Percentiles rank a stretch among this genome's conserved stretches.
Evolutionary conservation across 768 basidiomycete species (phyloP).

Genomic region (Pisolithus marmoratus): DNA sequence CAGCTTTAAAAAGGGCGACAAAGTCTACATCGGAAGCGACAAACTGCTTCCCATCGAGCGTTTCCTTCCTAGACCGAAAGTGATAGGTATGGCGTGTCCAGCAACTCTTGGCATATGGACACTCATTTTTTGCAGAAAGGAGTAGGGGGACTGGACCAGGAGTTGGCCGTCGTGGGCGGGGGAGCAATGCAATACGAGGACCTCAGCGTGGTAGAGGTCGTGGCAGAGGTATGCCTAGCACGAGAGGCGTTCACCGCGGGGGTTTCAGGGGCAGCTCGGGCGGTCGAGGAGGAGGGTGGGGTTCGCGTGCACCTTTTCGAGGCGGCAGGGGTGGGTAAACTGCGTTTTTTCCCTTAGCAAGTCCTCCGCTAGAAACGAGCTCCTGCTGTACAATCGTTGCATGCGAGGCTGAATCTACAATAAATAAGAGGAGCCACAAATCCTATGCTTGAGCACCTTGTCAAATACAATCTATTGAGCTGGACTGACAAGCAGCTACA

Average conservation of each 20-base stretch:
- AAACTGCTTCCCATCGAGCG: slow-evolving; percentile 94
- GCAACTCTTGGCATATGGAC: slow-evolving; percentile 18
- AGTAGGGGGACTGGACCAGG: slow-evolving; percentile 34
- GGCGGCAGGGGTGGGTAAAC: slow-evolving; percentile 46
- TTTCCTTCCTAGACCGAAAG: slow-evolving; percentile 95
- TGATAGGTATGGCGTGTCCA: slow-evolving; percentile 46
- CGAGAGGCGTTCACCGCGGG: slow-evolving; percentile 37
- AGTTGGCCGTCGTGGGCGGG: slow-evolving; percentile 22
- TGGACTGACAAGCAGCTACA: no score
- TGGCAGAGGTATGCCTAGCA: slow-evolving; percentile 29
- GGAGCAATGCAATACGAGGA: slow-evolving; percentile 24
- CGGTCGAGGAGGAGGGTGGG: slow-evolving; percentile 38
- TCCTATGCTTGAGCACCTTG: no score
- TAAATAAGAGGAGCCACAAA: no score
- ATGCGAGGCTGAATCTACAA: no score
- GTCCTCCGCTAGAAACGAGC: no score
- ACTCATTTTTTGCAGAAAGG: slow-evolving; percentile 34
- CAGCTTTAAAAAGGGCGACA: slow-evolving; percentile 97
- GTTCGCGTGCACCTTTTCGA: slow-evolving; percentile 33
- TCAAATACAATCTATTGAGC: no score
- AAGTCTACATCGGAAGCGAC: slow-evolving; percentile 96
- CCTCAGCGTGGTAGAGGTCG: slow-evolving; percentile 32
- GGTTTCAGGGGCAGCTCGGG: slow-evolving; percentile 45
- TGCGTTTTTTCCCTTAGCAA: no score
- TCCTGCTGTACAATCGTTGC: no score